phyloP scores from a whole-genome alignment of 345 rosid genomes.

The Brassica napus region Da-Ae NC_063442.1:40248001-40248500 shows the following conservation, averaged over 20 bases:
- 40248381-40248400: conserved; percentile 25
- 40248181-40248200: conserved; percentile 58
- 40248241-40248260: neutral
- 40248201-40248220: neutral
- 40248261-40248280: neutral
- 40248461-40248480: conserved; percentile 5
- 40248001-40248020: conserved; percentile 9
- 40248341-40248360: neutral
- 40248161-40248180: conserved; percentile 41
- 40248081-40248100: conserved; percentile 2
- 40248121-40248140: conserved; percentile 32
- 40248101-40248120: conserved; percentile 28
- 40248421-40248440: conserved; percentile 5
- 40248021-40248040: neutral
- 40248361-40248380: conserved; percentile 15
- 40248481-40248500: conserved; percentile 6
- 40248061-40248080: neutral
- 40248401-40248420: conserved; percentile 1
- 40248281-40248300: neutral
- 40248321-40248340: neutral
- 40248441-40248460: neutral
- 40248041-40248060: neutral
- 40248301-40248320: neutral
- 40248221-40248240: conserved; percentile 20
- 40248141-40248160: conserved; percentile 39